A percentile compares a stretch with the other conserved stretches of the same genome.
Conservation (phyloP, 2,329 filamentous ascomycete species). For the Trichoderma atrobrunneum region DNA sequence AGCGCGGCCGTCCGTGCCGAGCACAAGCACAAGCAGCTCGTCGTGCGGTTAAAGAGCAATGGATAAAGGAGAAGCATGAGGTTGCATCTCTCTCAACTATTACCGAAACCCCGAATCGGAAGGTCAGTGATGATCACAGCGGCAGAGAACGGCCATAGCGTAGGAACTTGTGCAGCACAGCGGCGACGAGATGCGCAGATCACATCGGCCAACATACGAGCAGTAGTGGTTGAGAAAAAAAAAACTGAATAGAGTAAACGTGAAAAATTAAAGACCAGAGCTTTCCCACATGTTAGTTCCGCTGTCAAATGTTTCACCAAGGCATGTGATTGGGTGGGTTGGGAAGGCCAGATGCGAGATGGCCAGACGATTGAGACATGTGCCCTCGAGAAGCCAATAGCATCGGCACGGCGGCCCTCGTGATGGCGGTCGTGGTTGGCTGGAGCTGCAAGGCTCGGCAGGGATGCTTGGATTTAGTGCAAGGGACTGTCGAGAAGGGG, state of each 20-base stretch:
- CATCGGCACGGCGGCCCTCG: slow-evolving; percentile 2
- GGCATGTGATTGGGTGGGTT: background rate
- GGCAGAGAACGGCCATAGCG: background rate
- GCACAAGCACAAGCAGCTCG: background rate
- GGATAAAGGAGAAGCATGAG: background rate
- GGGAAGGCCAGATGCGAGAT: background rate
- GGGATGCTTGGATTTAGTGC: background rate
- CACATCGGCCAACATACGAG: background rate
- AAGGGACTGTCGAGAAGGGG: background rate
- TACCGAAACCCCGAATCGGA: background rate
- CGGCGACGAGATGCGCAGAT: background rate
- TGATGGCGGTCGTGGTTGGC: slow-evolving; percentile 10
- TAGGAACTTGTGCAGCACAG: background rate
- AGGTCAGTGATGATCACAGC: background rate
- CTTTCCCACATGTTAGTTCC: background rate
- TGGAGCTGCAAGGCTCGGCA: slow-evolving; percentile 12
- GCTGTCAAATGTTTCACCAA: background rate
- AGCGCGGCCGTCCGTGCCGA: background rate
- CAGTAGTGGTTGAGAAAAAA: background rate
- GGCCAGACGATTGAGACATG: slow-evolving; percentile 1
- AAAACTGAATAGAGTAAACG: background rate
- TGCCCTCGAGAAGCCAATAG: slow-evolving; percentile 12
- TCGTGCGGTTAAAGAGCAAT: slow-evolving; percentile 2
- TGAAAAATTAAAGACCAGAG: background rate
- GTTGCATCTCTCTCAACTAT: background rate